Evolutionary conservation across 176 grass and related monocot species (phyloP), one percentile per base, ranked within the genome.

Genomic region (Dendrocalamus sinicus): DNA sequence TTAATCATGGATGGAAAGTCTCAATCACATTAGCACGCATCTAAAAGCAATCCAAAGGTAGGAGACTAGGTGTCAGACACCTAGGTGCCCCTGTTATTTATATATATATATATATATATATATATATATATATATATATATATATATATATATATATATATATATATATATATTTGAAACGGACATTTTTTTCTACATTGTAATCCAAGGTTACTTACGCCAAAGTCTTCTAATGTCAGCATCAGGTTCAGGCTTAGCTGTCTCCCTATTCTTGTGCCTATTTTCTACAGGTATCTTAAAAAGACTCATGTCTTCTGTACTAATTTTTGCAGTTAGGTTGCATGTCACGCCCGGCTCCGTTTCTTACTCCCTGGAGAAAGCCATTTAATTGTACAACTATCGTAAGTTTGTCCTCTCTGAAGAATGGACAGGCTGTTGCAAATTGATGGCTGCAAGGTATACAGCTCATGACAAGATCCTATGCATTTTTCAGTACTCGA

Each of bases 381-480:
- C 58, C 40, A 70, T 59, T 58, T 8, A 68, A 87, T 74, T 32
- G 73, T 48, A 11, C 50, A 37, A 58, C 40, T 41, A 23, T 8
- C 37, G 54, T 48, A 26, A 41, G 39, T 24, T 82, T 77, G 88
- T 72, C 84, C 10, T 59, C 46, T 77, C 10, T 30, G 51, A 14
- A 45, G 8, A 64, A 61, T 45, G 59, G 68, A 72, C 66, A 66
- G 79, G 73, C 66, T 78, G 84, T 87, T 44, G 14, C 66, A 77
- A 53, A 84, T 19, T 39, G 75, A 84, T 16, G 85, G 75, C 60
- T 54, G 76, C 4, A 55, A 70, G 32, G 72, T 9, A 70, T 77
- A 90, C 84, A 91, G 89, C 85, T 91, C 85, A 74, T 24, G 23
- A 58, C 28, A 83, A 83, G 86, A 60, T 77, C 24, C 20, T 28